Evolutionary conservation across 2,329 filamentous ascomycete genomes (phyloP).

Genomic region (Zopfia rhizophila): DNA sequence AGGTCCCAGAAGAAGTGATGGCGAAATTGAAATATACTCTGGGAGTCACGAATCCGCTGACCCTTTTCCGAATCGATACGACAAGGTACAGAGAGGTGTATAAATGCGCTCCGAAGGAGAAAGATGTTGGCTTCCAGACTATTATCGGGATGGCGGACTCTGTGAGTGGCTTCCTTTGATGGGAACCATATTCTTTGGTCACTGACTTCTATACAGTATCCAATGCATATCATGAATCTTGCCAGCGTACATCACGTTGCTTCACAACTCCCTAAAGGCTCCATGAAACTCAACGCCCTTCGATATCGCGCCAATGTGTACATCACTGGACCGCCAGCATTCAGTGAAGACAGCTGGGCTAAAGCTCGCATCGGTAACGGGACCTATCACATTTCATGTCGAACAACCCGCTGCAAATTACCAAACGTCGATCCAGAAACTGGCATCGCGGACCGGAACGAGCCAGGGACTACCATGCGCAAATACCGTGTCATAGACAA

Average conservation of each 20-base stretch:
- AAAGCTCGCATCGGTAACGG: conserved; percentile 63
- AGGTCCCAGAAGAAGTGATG: conserved; percentile 65
- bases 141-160: conserved; percentile 76
- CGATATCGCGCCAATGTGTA: conserved; percentile 80
- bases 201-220: conserved; percentile 63
- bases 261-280: conserved; percentile 63
- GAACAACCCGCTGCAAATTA: conserved; percentile 75
- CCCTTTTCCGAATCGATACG: conserved; percentile 75
- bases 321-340: conserved; percentile 70
- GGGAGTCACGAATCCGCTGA: conserved; percentile 72
- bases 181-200: not conserved
- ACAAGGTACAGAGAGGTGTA: conserved; percentile 67
- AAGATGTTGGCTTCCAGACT: conserved; percentile 71
- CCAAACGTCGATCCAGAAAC: conserved; percentile 74
- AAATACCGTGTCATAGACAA: conserved; percentile 69
- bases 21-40: conserved; percentile 72
- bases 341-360: conserved; percentile 77
- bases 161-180: conserved; percentile 64
- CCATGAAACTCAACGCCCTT: conserved; percentile 67
- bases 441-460: conserved; percentile 64
- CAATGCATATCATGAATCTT: conserved; percentile 74
- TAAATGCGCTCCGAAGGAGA: conserved; percentile 67
- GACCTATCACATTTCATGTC: conserved; percentile 67
- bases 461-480: conserved; percentile 69
- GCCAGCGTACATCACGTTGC: conserved; percentile 71